Conservation (phyloP, 768 basidiomycete species). For the Trametes gibbosa region DNA sequence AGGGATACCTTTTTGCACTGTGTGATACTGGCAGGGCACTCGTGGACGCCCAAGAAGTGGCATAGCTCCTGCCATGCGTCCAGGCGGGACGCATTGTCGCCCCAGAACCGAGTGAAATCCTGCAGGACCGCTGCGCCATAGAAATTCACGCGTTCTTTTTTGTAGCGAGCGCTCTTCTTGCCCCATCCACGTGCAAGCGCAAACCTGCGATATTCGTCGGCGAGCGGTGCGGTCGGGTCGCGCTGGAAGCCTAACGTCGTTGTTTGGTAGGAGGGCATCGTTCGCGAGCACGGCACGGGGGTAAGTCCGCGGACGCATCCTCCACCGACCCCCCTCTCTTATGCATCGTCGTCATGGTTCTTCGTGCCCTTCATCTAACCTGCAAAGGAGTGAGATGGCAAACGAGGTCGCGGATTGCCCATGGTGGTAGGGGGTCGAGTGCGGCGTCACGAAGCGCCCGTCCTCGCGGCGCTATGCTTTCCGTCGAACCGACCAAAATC, state of each 20-base stretch:
- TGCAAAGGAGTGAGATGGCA: background rate
- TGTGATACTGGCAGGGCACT: background rate
- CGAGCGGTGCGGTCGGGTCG: background rate
- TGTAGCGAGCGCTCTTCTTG: background rate
- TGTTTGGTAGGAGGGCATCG: background rate
- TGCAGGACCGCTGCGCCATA: background rate
- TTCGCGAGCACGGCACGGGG: background rate
- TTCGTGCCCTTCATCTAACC: background rate
- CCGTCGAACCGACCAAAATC: background rate
- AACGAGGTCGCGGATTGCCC: background rate
- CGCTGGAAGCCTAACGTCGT: background rate
- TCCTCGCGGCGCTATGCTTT: background rate
- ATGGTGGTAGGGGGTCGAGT: background rate
- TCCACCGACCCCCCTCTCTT: background rate
- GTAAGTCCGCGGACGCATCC: background rate
- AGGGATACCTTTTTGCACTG: background rate
- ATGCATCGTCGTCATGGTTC: background rate
- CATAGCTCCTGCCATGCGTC: conserved; percentile 2
- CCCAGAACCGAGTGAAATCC: conserved; percentile 1
- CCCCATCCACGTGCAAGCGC: background rate
- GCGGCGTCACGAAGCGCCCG: background rate
- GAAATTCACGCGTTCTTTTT: background rate
- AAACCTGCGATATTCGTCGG: background rate
- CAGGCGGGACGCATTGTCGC: background rate
- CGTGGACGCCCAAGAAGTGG: background rate